These are phyloP conservation scores for Globisporangium perplexum DNA, from an alignment of 352 stramenopile genomes.

Conservation along the genomic window DNA sequence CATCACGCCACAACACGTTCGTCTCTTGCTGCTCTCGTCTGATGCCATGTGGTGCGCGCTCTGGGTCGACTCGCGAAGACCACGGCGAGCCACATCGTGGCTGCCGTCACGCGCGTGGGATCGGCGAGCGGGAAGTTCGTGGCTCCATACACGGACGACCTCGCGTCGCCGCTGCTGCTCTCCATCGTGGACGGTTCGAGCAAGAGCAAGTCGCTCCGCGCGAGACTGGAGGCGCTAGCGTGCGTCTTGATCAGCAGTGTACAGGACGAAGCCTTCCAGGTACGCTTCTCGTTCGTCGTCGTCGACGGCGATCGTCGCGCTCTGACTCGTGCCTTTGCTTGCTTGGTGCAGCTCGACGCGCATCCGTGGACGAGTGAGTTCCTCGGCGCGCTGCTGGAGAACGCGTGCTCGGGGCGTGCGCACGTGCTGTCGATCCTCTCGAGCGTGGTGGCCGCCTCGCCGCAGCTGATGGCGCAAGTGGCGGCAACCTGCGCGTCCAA, in stretches of 20 bases:
- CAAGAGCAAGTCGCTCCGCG: slow-evolving; percentile 40
- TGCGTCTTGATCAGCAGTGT: slow-evolving; percentile 38
- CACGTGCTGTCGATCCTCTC: slow-evolving; percentile 44
- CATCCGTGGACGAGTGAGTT: slow-evolving; percentile 44
- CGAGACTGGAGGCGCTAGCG: slow-evolving; percentile 41
- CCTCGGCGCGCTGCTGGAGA: slow-evolving; percentile 33
- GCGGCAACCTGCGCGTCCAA: slow-evolving; percentile 31
- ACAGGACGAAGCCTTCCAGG: slow-evolving; percentile 30
- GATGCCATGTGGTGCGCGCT: no score
- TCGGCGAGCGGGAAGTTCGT: slow-evolving; percentile 33
- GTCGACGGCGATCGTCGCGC: not conserved
- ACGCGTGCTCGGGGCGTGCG: slow-evolving; percentile 39
- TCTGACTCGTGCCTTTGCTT: not conserved
- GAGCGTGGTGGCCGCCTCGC: slow-evolving; percentile 24
- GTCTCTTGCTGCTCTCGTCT: not conserved
- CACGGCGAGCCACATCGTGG: slow-evolving; percentile 44
- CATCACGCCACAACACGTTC: no score
- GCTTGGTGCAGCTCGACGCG: slow-evolving; percentile 20
- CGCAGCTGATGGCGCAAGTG: slow-evolving; percentile 31
- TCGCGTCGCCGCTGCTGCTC: slow-evolving; percentile 34
- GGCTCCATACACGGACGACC: slow-evolving; percentile 33
- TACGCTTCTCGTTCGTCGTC: slow-evolving; percentile 12
- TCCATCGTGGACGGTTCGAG: slow-evolving; percentile 43
- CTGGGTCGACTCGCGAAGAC: slow-evolving; percentile 9
- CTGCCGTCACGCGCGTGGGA: slow-evolving; percentile 42